Percentiles rank a stretch among this genome's conserved stretches.
phyloP scores from a whole-genome alignment of 192 early-diverging fungal genomes.

The Rhizophagus sp. region DNA sequence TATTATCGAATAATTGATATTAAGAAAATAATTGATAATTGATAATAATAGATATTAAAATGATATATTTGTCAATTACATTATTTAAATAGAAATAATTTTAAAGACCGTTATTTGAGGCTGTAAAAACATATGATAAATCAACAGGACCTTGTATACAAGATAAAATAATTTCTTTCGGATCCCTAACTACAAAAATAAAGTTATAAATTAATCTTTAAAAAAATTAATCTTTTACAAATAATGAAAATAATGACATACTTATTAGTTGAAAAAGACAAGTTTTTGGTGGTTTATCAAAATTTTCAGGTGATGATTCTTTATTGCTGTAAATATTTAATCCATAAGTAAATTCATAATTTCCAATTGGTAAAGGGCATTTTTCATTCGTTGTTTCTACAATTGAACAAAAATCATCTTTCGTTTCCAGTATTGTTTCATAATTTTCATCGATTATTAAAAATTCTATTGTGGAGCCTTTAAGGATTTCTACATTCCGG shows the following conservation, averaged over 20 bases:
- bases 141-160: not conserved
- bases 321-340: not conserved
- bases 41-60: no score
- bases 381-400: not conserved
- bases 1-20: conserved; percentile 21
- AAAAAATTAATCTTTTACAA: no score
- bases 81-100: not conserved
- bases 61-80: no score
- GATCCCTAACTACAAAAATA: not conserved
- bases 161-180: not conserved
- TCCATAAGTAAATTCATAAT: not conserved
- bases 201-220: no score
- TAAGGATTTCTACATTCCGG: not conserved
- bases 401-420: not conserved
- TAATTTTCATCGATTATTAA: not conserved
- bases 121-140: not conserved
- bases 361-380: not conserved
- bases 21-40: no score
- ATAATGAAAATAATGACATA: not conserved
- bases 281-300: not conserved
- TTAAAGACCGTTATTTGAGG: not conserved
- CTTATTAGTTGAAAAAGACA: not conserved
- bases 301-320: not conserved
- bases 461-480: not conserved
- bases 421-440: not conserved